phyloP scores from a whole-genome alignment of 2,329 filamentous ascomycete species.

The Cladophialophora bantiana region DNA sequence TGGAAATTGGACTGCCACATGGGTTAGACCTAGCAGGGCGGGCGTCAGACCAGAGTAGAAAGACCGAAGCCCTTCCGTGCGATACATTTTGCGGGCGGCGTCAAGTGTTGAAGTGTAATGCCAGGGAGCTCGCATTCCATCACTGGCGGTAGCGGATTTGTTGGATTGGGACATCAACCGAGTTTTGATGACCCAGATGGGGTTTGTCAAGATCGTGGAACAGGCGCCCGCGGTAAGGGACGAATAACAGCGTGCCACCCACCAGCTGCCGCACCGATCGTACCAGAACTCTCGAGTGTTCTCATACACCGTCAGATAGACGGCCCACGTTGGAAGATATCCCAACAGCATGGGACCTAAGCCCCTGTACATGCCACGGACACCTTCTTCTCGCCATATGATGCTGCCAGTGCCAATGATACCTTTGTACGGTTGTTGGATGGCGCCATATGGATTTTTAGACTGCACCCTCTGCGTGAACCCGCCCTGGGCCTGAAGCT shows the following conservation, averaged over 20 bases:
- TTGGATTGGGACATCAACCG: slow-evolving; percentile 90
- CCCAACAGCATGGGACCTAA: slow-evolving; percentile 93
- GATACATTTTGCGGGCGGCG: slow-evolving; percentile 95
- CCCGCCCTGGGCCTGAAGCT: slow-evolving; percentile 91
- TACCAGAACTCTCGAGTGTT: slow-evolving; percentile 76
- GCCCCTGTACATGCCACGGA: slow-evolving; percentile 90
- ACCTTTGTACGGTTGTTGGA: slow-evolving; percentile 75
- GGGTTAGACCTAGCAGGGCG: slow-evolving; percentile 86
- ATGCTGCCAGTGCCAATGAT: slow-evolving; percentile 83
- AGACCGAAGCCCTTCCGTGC: slow-evolving; percentile 81
- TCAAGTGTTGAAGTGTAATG: slow-evolving; percentile 90
- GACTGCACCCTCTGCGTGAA: slow-evolving; percentile 63
- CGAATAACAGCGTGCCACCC: slow-evolving; percentile 83
- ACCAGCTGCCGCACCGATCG: slow-evolving; percentile 72
- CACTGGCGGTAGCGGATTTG: slow-evolving; percentile 60
- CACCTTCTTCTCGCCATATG: slow-evolving; percentile 87
- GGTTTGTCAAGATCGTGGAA: slow-evolving; percentile 93
- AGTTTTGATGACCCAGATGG: slow-evolving; percentile 99
- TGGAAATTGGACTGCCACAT: slow-evolving; percentile 97
- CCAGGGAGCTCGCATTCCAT: slow-evolving; percentile 68
- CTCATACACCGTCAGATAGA: slow-evolving; percentile 97
- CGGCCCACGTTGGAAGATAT: slow-evolving; percentile 96
- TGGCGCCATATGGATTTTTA: slow-evolving; percentile 50
- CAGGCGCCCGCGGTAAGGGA: slow-evolving; percentile 89
- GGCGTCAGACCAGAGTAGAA: slow-evolving; percentile 97